phyloP scores from a whole-genome alignment of 345 rosid species.

The Populus pruinosa region DNA sequence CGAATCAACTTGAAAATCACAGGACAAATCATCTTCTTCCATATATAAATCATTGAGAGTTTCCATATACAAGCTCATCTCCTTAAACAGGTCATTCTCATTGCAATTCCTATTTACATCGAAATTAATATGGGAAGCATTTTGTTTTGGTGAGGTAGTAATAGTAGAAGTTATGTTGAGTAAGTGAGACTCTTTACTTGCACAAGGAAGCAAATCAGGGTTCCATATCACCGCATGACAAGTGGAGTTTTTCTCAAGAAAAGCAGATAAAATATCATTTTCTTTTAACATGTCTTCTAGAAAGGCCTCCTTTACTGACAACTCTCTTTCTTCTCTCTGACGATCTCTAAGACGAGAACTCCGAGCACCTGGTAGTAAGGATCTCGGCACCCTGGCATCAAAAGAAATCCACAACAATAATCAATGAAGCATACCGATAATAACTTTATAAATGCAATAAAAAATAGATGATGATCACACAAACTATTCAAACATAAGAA shows the following conservation, averaged over 20 bases:
- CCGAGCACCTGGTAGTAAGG: conserved; percentile 90
- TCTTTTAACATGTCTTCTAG: conserved; percentile 74
- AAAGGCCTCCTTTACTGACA: conserved; percentile 84
- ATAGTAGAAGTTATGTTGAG: conserved; percentile 26
- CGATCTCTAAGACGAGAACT: conserved; percentile 96
- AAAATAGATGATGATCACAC: not conserved
- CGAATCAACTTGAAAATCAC: conserved; percentile 90
- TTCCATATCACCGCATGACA: conserved; percentile 68
- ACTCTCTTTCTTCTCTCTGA: conserved; percentile 83
- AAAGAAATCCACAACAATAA: conserved; percentile 18
- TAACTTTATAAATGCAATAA: not conserved
- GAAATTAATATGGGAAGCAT: conserved; percentile 27
- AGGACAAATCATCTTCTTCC: conserved; percentile 64
- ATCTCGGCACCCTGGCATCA: conserved; percentile 80
- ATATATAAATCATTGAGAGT: conserved; percentile 59
- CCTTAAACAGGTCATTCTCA: conserved; percentile 55
- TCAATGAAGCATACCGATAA: not conserved
- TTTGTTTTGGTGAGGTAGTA: conserved; percentile 33
- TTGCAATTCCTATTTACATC: conserved; percentile 25
- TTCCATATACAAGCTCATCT: conserved; percentile 86
- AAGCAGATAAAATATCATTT: conserved; percentile 55
- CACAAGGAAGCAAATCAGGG: conserved; percentile 70
- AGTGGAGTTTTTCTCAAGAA: conserved; percentile 49
- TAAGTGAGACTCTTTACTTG: conserved; percentile 45
- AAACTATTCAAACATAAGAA: not conserved